phyloP scores from a whole-genome alignment of 2,329 filamentous ascomycete species.

The Xylogone sp. region DNA sequence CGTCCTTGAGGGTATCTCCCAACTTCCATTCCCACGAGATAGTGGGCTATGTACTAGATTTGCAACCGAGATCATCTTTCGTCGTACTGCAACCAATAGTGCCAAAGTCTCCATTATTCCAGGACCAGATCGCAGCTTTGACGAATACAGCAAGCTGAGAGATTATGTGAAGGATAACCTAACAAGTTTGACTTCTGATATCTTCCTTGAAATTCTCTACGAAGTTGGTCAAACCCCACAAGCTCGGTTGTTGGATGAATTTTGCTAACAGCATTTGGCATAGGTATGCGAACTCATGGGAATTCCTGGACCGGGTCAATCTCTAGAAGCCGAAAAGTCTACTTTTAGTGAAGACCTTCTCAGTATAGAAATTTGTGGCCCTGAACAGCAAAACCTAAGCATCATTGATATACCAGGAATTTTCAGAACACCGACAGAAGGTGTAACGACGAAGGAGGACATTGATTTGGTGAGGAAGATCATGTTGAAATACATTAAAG shows the following conservation, averaged over 20 bases:
- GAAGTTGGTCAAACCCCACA: conserved; percentile 4
- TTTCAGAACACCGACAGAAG: conserved; percentile 33
- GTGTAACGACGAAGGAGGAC: conserved; percentile 31
- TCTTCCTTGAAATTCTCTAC: conserved; percentile 8
- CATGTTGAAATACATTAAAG: conserved; percentile 48
- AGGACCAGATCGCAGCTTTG: background rate
- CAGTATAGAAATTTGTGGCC: conserved; percentile 10
- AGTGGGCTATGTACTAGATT: conserved; percentile 38
- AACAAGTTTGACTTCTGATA: conserved; percentile 3
- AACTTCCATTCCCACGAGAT: conserved; percentile 34
- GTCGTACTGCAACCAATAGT: conserved; percentile 21
- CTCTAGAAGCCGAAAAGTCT: background rate
- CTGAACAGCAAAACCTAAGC: conserved; percentile 46
- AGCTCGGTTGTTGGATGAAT: background rate
- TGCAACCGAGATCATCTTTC: conserved; percentile 36
- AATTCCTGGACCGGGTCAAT: conserved; percentile 8
- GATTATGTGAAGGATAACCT: conserved; percentile 4
- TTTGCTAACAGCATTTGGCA: background rate
- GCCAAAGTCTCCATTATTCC: conserved; percentile 15
- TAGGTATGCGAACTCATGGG: conserved; percentile 10
- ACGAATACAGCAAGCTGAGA: conserved; percentile 4
- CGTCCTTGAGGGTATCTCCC: conserved; percentile 29
- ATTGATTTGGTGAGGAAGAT: conserved; percentile 37
- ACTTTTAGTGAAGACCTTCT: conserved; percentile 10
- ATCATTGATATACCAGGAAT: conserved; percentile 56